Percentiles rank a stretch among this genome's conserved stretches.
Conservation (phyloP, 2,329 filamentous ascomycete species). For the Calonectria multiphialidica region DNA sequence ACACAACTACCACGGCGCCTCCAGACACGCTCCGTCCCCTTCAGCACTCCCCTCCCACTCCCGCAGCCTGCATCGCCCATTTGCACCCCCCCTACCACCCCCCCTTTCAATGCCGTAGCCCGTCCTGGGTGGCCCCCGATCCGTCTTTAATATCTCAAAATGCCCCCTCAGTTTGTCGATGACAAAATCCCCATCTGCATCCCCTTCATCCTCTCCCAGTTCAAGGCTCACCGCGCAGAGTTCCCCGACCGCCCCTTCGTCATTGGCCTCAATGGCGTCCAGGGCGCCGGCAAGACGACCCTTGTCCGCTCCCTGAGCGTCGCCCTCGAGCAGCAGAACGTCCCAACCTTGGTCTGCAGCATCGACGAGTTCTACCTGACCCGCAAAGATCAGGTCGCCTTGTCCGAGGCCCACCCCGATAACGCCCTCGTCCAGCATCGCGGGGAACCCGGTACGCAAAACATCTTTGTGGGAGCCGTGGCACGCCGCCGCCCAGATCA, state of each 20-base stretch:
- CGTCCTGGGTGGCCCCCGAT: background rate
- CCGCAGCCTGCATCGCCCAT: background rate
- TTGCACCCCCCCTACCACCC: constrained; percentile 3
- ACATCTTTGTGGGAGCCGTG: constrained; percentile 5
- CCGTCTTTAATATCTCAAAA: constrained; percentile 29
- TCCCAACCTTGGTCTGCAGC: constrained; percentile 79
- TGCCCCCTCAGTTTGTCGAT: constrained; percentile 67
- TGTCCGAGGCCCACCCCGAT: constrained; percentile 73
- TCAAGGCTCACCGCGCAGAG: constrained; percentile 61
- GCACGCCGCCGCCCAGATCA: constrained; percentile 5
- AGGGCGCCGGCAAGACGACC: constrained; percentile 94
- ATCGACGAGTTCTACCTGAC: constrained; percentile 92
- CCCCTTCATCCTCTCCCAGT: constrained; percentile 77
- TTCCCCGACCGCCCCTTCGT: constrained; percentile 73
- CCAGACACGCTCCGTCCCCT: background rate
- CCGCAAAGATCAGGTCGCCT: constrained; percentile 74
- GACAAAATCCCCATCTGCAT: constrained; percentile 85
- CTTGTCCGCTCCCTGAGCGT: constrained; percentile 77
- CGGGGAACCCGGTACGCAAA: constrained; percentile 76
- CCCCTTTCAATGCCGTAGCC: constrained; percentile 15
- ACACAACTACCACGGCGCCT: background rate
- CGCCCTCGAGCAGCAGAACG: constrained; percentile 68
- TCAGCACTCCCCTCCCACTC: constrained; percentile 8
- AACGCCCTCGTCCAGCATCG: constrained; percentile 86
- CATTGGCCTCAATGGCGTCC: constrained; percentile 90